Base-by-base conservation (phyloP, 331 rosid species). In the Telfairia occidentalis region DNA sequence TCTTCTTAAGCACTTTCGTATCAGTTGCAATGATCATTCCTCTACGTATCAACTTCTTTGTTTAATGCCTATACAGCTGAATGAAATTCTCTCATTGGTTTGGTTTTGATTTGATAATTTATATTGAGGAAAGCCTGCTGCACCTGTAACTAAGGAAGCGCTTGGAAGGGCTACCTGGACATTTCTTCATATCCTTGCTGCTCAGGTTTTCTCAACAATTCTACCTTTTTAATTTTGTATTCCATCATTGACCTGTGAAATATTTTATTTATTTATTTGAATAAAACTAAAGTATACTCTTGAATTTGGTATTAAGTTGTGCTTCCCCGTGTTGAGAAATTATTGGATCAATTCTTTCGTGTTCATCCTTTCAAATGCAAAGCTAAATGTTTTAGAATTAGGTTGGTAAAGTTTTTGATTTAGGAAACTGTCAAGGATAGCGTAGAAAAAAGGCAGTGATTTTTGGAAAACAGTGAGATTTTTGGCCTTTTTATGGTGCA, bases 161-260 rank as follows among this genome's bases (percentile, higher is more conserved):
- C 95, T 94, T 76, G 98, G 98, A 77, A 86, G 88, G 85, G 88
- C 96, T 18, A 89, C 97, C 58, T 94, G 98, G 98, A 94, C 92
- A 67, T 89, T 94, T 72, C 98, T 94, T 82, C 98, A 94, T 89
- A 91, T 93, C 64, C 91, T 94, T 80, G 97, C 88, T 53, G 97
- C 98, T 79, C 96, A 92, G 97, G 97, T 94, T 69, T 82, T 77
- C 59, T 50, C 65, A 72, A 57, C 49, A 58, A 12, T 58, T 35
- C 58, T 58, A n/a, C 70, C 71, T 77, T 57, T 46, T 55, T 81
- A 28, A 50, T 71, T 72, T 37, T 50, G 19, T 72, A 28, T 63
- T 26, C 34, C 60, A 16, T 15, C 42, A 32, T 49, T 71, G 65
- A 24, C 35, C n/a, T 66, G 54, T 74, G 46, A 42, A n/a, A n/a